A percentile compares a stretch with the other conserved stretches of the same genome.
phyloP scores from a whole-genome alignment of 441 rosid genomes.

The Geranium incanum region DNA sequence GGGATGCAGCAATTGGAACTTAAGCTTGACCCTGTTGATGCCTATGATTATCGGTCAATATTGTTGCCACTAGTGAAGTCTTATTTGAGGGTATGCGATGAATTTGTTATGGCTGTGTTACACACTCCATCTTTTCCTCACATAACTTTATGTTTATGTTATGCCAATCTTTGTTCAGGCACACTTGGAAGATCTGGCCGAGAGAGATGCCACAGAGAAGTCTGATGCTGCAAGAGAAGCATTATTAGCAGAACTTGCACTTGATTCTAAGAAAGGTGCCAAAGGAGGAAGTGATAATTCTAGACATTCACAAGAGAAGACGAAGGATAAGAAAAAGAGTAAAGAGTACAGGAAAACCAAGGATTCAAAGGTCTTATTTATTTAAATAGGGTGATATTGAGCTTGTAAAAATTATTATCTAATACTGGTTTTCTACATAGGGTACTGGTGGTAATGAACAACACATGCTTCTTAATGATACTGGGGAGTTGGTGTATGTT shows the following conservation, averaged over 20 bases:
- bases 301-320: constrained; percentile 61
- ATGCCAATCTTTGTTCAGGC: constrained; percentile 37
- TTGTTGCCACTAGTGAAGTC: constrained; percentile 67
- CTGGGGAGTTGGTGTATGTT: constrained; percentile 49
- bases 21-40: constrained; percentile 68
- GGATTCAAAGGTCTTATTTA: constrained; percentile 57
- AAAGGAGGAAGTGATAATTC: constrained; percentile 53
- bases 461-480: constrained; percentile 35
- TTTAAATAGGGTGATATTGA: constrained; percentile 11
- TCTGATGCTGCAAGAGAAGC: constrained; percentile 98
- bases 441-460: constrained; percentile 38
- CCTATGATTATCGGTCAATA: constrained; percentile 53
- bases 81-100: constrained; percentile 65
- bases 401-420: constrained; percentile 14
- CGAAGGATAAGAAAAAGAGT: constrained; percentile 79
- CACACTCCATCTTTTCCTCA: constrained; percentile 15
- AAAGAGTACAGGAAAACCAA: constrained; percentile 57
- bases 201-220: constrained; percentile 90
- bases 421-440: constrained; percentile 9
- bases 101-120: constrained; percentile 20
- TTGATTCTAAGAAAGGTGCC: constrained; percentile 65
- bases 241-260: constrained; percentile 84
- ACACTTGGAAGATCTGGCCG: constrained; percentile 83
- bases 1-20: constrained; percentile 82
- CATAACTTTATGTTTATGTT: constrained; percentile 13